These are phyloP conservation scores for Tolypocladium tropicale DNA, from an alignment of 2,329 filamentous ascomycete species.

Conservation along the genomic window DNA sequence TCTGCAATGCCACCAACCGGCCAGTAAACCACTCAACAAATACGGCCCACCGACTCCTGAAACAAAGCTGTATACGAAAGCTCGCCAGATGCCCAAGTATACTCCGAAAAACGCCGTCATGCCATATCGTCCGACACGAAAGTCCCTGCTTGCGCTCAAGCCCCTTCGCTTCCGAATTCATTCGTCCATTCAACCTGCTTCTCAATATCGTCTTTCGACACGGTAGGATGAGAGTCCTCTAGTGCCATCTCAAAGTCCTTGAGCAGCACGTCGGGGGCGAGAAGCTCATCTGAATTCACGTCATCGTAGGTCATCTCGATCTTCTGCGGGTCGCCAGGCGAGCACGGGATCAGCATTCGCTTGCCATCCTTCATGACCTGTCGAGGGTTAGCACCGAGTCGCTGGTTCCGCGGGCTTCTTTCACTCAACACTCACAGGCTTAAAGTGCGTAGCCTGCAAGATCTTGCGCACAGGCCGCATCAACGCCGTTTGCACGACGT, in stretches of 20 bases:
- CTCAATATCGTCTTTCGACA: slow-evolving; percentile 75
- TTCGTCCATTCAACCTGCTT: slow-evolving; percentile 87
- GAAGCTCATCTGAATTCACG: slow-evolving; percentile 70
- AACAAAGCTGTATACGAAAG: slow-evolving; percentile 5
- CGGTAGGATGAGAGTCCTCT: slow-evolving; percentile 78
- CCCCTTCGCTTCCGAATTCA: slow-evolving; percentile 90
- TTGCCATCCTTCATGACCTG: slow-evolving; percentile 57
- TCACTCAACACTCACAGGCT: slow-evolving; percentile 52
- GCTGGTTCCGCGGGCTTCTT: background rate
- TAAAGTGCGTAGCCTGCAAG: slow-evolving; percentile 95
- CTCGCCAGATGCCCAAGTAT: slow-evolving; percentile 10
- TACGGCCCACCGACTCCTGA: background rate
- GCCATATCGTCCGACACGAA: slow-evolving; percentile 9
- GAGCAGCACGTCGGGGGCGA: slow-evolving; percentile 75
- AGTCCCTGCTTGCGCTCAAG: slow-evolving; percentile 20
- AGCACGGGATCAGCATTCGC: slow-evolving; percentile 77
- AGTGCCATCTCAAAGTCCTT: slow-evolving; percentile 94
- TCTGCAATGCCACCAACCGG: background rate
- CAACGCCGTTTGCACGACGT: slow-evolving; percentile 88
- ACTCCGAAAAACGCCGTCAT: slow-evolving; percentile 21
- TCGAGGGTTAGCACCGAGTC: slow-evolving; percentile 5
- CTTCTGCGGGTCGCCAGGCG: slow-evolving; percentile 76
- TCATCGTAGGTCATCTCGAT: slow-evolving; percentile 92
- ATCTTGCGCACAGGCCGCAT: slow-evolving; percentile 98
- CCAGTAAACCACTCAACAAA: slow-evolving; percentile 1